Conservation (phyloP, 2,329 filamentous ascomycete species). For the Neoarthrinium moseri region DNA sequence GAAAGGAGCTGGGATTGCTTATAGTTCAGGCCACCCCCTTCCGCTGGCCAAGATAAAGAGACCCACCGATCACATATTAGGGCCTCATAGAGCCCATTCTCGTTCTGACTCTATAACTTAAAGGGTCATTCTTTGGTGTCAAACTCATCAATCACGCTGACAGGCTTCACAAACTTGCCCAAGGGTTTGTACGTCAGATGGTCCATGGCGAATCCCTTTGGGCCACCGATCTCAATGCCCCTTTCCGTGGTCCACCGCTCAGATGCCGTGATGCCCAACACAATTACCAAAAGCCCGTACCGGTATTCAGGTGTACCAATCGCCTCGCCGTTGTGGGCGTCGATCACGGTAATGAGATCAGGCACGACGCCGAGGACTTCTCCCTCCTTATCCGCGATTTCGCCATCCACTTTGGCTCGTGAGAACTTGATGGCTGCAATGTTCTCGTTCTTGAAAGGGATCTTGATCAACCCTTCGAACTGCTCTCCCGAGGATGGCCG, state of each 20-base stretch:
- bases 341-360: constrained; percentile 55
- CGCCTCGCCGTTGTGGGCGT: constrained; percentile 54
- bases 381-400: constrained; percentile 32
- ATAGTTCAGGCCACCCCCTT: too few species aligned
- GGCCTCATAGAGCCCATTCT: too few species aligned
- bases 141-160: constrained; percentile 53
- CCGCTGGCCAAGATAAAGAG: too few species aligned
- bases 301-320: constrained; percentile 57
- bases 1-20: too few species aligned
- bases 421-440: constrained; percentile 52
- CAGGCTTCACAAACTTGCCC: constrained; percentile 46
- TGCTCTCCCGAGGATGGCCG: constrained; percentile 16
- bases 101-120: too few species aligned
- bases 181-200: constrained; percentile 47
- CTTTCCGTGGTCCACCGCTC: constrained; percentile 44
- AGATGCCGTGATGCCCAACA: constrained; percentile 44
- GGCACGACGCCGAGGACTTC: constrained; percentile 52
- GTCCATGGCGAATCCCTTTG: constrained; percentile 45
- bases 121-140: not conserved
- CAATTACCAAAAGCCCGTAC: constrained; percentile 50
- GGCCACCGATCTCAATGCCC: constrained; percentile 49
- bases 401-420: constrained; percentile 22
- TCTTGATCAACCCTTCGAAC: constrained; percentile 52
- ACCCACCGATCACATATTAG: too few species aligned
- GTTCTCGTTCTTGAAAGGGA: constrained; percentile 75